Evolutionary conservation across 192 early-diverging fungal genomes (phyloP).

Genomic region (Coemansia sp.): DNA sequence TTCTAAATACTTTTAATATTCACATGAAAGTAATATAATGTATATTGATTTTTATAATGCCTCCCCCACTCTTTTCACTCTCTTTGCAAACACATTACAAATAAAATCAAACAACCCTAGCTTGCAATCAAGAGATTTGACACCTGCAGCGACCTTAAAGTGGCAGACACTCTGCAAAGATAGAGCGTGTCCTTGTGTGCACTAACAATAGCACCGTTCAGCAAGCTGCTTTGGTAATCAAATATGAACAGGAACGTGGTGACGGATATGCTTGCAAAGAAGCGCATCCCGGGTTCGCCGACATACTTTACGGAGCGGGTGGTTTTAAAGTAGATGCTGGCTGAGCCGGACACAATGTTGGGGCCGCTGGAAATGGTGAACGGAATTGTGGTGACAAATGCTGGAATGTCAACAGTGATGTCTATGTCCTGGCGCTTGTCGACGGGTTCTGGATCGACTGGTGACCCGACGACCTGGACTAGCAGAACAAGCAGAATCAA

Average conservation of each 20-base stretch:
- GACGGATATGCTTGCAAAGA: slow-evolving; percentile 26
- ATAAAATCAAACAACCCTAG: not conserved
- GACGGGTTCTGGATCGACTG: not conserved
- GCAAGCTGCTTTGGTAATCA: slow-evolving; percentile 19
- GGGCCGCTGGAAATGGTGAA: slow-evolving; percentile 23
- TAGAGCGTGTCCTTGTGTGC: slow-evolving; percentile 31
- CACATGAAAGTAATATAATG: not conserved
- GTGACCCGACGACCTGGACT: not conserved
- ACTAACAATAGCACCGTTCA: slow-evolving; percentile 6
- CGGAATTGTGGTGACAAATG: slow-evolving; percentile 31
- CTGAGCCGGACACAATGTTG: slow-evolving; percentile 18
- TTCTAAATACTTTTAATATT: not conserved
- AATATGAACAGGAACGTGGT: slow-evolving; percentile 38
- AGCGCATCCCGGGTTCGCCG: slow-evolving; percentile 20
- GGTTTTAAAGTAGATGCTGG: slow-evolving; percentile 35
- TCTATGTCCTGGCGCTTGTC: slow-evolving; percentile 16
- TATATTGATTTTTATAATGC: not conserved
- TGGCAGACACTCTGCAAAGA: slow-evolving; percentile 30
- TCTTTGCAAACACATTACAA: no score
- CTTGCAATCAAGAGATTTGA: slow-evolving; percentile 3
- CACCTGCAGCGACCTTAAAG: slow-evolving; percentile 14
- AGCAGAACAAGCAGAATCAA: not conserved
- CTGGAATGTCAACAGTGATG: slow-evolving; percentile 19
- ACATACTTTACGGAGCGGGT: slow-evolving; percentile 31
- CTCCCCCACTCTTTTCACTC: not conserved